These are phyloP conservation scores for Cystobasidium onofrii DNA, from an alignment of 768 basidiomycete genomes.

Conservation along the genomic window DNA sequence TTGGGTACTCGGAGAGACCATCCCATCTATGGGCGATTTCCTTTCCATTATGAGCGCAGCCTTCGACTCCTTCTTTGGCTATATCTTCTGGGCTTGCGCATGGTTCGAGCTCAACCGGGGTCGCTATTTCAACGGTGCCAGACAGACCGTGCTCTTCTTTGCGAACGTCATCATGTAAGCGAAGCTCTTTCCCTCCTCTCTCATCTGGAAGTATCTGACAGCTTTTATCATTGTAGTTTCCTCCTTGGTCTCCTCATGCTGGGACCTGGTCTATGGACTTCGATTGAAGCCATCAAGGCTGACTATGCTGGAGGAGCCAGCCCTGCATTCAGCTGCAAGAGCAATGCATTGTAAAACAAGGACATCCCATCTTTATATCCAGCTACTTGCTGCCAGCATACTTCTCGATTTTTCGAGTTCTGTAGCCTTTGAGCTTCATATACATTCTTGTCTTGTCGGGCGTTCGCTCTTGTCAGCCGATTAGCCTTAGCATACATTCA, in stretches of 20 bases:
- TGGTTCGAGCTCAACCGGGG: slow-evolving; percentile 26
- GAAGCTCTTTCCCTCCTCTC: too few relatives aligned
- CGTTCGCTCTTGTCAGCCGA: too few relatives aligned
- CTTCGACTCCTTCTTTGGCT: slow-evolving; percentile 35
- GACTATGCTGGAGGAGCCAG: slow-evolving; percentile 17
- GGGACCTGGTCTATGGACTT: slow-evolving; percentile 31
- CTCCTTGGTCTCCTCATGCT: slow-evolving; percentile 28
- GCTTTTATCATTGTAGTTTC: too few relatives aligned
- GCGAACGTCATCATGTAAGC: slow-evolving; percentile 26
- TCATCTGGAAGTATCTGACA: too few relatives aligned
- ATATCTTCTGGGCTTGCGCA: slow-evolving; percentile 34
- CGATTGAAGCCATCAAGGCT: slow-evolving; percentile 14
- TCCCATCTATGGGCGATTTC: slow-evolving; percentile 3
- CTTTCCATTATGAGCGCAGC: slow-evolving; percentile 10
- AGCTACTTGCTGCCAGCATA: too few relatives aligned
- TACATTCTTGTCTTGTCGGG: too few relatives aligned
- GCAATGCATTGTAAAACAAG: slow-evolving; percentile 13
- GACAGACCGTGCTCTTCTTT: not conserved
- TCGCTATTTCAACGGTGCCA: slow-evolving; percentile 4
- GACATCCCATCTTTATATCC: too few relatives aligned
- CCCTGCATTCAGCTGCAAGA: slow-evolving; percentile 16
- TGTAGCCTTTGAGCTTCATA: too few relatives aligned
- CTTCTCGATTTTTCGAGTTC: too few relatives aligned
- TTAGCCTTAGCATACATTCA: too few relatives aligned
- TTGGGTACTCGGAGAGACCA: slow-evolving; percentile 5